These are phyloP conservation scores for Mycena alexandri DNA, from an alignment of 768 basidiomycete species.

Conservation along the genomic window DNA sequence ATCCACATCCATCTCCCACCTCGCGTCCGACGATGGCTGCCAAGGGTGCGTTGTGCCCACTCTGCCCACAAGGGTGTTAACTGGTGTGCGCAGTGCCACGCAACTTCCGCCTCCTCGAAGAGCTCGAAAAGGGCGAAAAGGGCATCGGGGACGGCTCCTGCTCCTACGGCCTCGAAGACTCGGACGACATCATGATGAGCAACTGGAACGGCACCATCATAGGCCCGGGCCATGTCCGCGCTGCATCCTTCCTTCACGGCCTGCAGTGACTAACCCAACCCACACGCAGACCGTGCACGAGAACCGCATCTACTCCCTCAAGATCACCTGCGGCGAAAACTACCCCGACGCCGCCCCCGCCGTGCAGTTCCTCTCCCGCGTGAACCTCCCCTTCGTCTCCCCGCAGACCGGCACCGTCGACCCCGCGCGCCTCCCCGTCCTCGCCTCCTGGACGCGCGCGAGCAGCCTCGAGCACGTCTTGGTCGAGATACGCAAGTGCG, in stretches of 20 bases:
- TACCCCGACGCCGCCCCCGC: slow-evolving; percentile 86
- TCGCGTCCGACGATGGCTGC: too few species aligned
- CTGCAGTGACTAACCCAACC: slow-evolving; percentile 13
- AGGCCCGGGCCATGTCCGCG: slow-evolving; percentile 93
- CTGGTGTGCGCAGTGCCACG: slow-evolving; percentile 77
- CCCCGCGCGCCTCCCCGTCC: slow-evolving; percentile 73
- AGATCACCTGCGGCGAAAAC: slow-evolving; percentile 82
- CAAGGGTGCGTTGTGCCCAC: slow-evolving; percentile 59
- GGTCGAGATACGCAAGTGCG: slow-evolving; percentile 93
- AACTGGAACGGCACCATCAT: slow-evolving; percentile 99
- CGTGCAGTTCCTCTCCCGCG: slow-evolving; percentile 86
- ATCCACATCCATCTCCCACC: slow-evolving; percentile 30
- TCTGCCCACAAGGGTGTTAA: background rate
- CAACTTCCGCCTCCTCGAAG: slow-evolving; percentile 96
- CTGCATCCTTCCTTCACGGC: slow-evolving; percentile 6
- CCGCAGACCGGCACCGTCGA: slow-evolving; percentile 84
- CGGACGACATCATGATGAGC: slow-evolving; percentile 97
- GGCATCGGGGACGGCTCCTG: slow-evolving; percentile 98
- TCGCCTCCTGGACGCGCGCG: slow-evolving; percentile 80
- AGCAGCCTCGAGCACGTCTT: slow-evolving; percentile 89
- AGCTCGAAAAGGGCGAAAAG: slow-evolving; percentile 99
- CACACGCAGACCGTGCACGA: slow-evolving; percentile 89
- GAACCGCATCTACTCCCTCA: slow-evolving; percentile 97
- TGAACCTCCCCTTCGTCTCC: slow-evolving; percentile 94
- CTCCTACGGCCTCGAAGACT: slow-evolving; percentile 95